Conservation (phyloP, 345 rosid genomes). For the Heritiera fomes region DNA sequence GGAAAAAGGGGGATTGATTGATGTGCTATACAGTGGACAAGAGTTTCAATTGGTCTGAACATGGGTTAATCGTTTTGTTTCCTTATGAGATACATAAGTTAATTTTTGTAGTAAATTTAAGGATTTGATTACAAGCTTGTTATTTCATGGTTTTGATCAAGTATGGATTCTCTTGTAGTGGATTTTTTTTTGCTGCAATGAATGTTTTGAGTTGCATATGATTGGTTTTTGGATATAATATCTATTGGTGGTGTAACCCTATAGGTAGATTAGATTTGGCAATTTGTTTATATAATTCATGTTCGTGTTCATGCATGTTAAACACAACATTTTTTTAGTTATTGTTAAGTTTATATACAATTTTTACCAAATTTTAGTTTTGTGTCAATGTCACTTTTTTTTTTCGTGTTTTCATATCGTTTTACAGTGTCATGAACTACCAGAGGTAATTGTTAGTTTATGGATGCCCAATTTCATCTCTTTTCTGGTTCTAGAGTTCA, state of each 20-base stretch:
- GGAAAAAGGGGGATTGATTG: constrained; percentile 14
- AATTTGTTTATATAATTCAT: too few relatives aligned
- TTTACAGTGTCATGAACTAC: too few relatives aligned
- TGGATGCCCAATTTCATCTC: too few relatives aligned
- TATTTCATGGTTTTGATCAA: not conserved
- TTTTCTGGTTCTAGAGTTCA: too few relatives aligned
- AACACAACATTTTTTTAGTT: too few relatives aligned
- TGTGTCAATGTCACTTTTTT: too few relatives aligned
- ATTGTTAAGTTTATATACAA: too few relatives aligned
- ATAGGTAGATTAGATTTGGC: too few relatives aligned
- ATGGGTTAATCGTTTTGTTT: not conserved
- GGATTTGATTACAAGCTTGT: constrained; percentile 9
- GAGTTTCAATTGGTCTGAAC: not conserved
- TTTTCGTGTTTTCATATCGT: too few relatives aligned
- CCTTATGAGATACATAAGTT: not conserved
- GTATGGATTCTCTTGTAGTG: constrained; percentile 2
- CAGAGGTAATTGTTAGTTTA: too few relatives aligned
- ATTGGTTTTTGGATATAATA: not conserved
- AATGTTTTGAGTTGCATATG: not conserved
- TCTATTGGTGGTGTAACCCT: not conserved
- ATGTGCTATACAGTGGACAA: not conserved
- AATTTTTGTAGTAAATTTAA: not conserved
- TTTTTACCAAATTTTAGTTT: too few relatives aligned
- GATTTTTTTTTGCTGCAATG: not conserved
- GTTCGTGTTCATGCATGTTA: too few relatives aligned